phyloP scores from a whole-genome alignment of 805 yeast species.

The Yamadazyma kitorensis region DNA sequence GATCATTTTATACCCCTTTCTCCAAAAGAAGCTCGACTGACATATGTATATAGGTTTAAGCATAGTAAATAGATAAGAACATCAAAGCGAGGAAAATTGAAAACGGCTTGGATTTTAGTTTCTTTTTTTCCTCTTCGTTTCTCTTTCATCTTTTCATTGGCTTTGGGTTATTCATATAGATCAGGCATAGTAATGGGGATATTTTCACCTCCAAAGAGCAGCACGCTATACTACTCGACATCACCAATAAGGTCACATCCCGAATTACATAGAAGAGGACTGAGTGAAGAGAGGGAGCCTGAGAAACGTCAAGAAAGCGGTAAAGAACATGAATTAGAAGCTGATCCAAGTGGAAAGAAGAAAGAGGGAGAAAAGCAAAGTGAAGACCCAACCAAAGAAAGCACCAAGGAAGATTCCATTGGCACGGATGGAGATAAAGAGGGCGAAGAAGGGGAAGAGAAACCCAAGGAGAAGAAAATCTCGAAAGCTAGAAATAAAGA shows the following conservation, averaged over 20 bases:
- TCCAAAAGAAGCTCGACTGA: too few relatives aligned
- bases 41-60: too few relatives aligned
- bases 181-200: conserved; percentile 11
- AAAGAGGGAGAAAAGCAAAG: not conserved
- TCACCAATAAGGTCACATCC: conserved; percentile 14
- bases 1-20: too few relatives aligned
- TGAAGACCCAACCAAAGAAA: not conserved
- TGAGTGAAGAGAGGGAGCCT: conserved; percentile 3
- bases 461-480: conserved; percentile 11
- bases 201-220: conserved; percentile 13
- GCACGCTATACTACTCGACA: conserved; percentile 8
- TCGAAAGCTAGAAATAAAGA: conserved; percentile 10
- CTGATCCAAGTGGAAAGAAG: not conserved
- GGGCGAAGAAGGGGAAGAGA: conserved; percentile 7
- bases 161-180: too few relatives aligned
- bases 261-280: conserved; percentile 8
- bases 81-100: too few relatives aligned
- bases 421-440: conserved; percentile 1
- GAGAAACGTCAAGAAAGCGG: conserved; percentile 1
- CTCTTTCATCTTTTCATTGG: too few relatives aligned
- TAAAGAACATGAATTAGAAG: conserved; percentile 3
- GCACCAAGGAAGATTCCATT: too few relatives aligned
- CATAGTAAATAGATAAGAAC: too few relatives aligned
- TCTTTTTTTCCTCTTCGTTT: too few relatives aligned
- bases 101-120: too few relatives aligned